Conservation (phyloP, 202 grass and related monocot species). For the Tripidium arundinaceum region DNA sequence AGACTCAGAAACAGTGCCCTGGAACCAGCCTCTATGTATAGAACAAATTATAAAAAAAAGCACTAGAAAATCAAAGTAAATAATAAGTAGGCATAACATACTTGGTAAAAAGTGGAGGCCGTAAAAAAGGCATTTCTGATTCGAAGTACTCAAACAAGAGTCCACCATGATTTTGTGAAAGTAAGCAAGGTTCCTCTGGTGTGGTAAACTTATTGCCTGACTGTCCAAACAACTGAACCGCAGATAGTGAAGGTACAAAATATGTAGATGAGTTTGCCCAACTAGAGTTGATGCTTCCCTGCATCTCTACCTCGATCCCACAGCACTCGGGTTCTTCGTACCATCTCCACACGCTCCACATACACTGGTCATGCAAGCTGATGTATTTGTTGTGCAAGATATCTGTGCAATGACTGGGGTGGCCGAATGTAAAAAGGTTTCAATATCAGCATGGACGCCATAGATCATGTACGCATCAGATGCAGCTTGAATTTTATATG, state of each 20-base stretch:
- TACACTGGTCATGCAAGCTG: neutral
- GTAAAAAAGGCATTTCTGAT: conserved; percentile 15
- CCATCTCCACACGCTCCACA: conserved; percentile 27
- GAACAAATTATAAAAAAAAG: neutral
- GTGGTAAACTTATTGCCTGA: neutral
- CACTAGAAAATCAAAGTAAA: neutral
- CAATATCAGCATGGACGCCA: conserved; percentile 11
- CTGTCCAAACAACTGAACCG: conserved; percentile 39
- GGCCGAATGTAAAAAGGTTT: conserved; percentile 20
- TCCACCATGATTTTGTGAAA: neutral
- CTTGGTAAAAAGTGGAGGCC: conserved; percentile 38
- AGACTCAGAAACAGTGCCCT: neutral
- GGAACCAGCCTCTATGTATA: neutral
- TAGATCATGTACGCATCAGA: neutral
- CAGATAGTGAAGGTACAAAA: conserved; percentile 36
- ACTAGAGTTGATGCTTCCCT: neutral
- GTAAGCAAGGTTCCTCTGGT: neutral
- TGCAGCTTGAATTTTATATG: conserved; percentile 13
- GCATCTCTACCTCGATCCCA: conserved; percentile 34
- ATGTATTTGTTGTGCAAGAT: neutral
- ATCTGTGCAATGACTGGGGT: conserved; percentile 26
- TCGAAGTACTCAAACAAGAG: conserved; percentile 40
- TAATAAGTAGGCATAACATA: conserved; percentile 3
- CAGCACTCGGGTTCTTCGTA: conserved; percentile 40
- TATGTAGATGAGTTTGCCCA: conserved; percentile 11